These are phyloP conservation scores for Suillus spraguei DNA, from an alignment of 768 basidiomycete species.

Conservation along the genomic window DNA sequence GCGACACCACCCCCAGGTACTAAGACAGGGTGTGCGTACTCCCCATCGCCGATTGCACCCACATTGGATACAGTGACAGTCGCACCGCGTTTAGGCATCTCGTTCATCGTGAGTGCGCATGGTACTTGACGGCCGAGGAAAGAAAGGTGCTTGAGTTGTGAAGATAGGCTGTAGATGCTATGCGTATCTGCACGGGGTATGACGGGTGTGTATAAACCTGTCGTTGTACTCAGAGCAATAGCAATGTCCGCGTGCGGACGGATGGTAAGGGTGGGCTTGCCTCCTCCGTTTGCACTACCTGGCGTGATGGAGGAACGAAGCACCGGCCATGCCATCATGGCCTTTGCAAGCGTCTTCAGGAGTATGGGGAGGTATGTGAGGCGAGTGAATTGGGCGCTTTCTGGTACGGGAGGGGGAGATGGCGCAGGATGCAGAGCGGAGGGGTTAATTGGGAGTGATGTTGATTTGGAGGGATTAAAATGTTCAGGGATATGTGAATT, in stretches of 20 bases:
- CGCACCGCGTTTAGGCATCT: slow-evolving; percentile 77
- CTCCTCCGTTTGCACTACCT: slow-evolving; percentile 13
- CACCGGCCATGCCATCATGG: slow-evolving; percentile 85
- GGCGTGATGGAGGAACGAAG: slow-evolving; percentile 76
- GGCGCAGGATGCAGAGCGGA: slow-evolving; percentile 43
- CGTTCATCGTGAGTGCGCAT: slow-evolving; percentile 58
- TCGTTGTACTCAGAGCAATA: slow-evolving; percentile 77
- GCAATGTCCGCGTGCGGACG: slow-evolving; percentile 76
- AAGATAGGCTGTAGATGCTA: slow-evolving; percentile 63
- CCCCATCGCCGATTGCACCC: slow-evolving; percentile 76
- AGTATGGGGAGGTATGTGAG: slow-evolving; percentile 85
- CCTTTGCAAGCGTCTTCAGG: slow-evolving; percentile 76
- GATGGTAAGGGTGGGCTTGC: slow-evolving; percentile 70
- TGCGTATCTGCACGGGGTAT: slow-evolving; percentile 54
- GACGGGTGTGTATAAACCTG: slow-evolving; percentile 84
- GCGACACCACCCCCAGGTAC: slow-evolving; percentile 85
- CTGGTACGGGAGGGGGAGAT: slow-evolving; percentile 44
- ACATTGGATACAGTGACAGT: slow-evolving; percentile 84
- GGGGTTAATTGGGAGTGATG: slow-evolving; percentile 38
- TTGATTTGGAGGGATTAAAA: slow-evolving; percentile 45
- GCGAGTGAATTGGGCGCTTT: slow-evolving; percentile 57
- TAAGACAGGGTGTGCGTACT: slow-evolving; percentile 71
- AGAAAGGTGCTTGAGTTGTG: slow-evolving; percentile 60
- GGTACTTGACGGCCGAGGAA: slow-evolving; percentile 70
- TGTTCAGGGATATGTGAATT: slow-evolving; percentile 71